A percentile compares a stretch with the other conserved stretches of the same genome.
phyloP scores from a whole-genome alignment of 2,329 filamentous ascomycete genomes.

The Blastomyces parvus region DNA sequence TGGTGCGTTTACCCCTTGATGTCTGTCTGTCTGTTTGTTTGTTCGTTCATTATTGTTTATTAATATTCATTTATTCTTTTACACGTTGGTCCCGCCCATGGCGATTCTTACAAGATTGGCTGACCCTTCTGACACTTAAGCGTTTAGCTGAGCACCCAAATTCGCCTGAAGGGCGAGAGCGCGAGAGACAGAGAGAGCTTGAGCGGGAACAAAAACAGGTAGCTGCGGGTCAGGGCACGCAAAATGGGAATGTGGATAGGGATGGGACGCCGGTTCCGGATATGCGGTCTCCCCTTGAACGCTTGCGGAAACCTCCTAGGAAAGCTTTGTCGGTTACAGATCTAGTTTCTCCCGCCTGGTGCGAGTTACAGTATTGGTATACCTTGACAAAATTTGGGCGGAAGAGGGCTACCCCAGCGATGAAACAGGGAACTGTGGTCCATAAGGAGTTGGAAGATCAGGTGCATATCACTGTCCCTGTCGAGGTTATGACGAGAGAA shows the following conservation, averaged over 20 bases:
- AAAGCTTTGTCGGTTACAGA: constrained; percentile 83
- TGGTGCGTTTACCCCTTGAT: constrained; percentile 9
- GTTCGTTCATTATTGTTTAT: constrained; percentile 8
- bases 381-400: constrained; percentile 67
- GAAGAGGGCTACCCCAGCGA: constrained; percentile 66
- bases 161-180: constrained; percentile 29
- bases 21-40: background rate
- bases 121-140: constrained; percentile 52
- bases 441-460: constrained; percentile 80
- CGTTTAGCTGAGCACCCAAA: constrained; percentile 49
- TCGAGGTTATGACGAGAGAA: constrained; percentile 65
- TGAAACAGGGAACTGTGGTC: constrained; percentile 70
- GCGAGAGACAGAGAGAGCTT: constrained; percentile 27
- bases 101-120: constrained; percentile 25
- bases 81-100: background rate
- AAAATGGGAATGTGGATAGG: constrained; percentile 10
- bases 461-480: constrained; percentile 64
- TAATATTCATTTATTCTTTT: constrained; percentile 19
- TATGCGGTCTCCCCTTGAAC: constrained; percentile 56
- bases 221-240: background rate
- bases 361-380: constrained; percentile 89
- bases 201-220: constrained; percentile 20
- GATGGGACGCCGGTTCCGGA: constrained; percentile 26
- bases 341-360: constrained; percentile 83
- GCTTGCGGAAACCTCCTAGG: constrained; percentile 66